Conservation (phyloP, 2,329 filamentous ascomycete genomes). For the Exophiala sp. region DNA sequence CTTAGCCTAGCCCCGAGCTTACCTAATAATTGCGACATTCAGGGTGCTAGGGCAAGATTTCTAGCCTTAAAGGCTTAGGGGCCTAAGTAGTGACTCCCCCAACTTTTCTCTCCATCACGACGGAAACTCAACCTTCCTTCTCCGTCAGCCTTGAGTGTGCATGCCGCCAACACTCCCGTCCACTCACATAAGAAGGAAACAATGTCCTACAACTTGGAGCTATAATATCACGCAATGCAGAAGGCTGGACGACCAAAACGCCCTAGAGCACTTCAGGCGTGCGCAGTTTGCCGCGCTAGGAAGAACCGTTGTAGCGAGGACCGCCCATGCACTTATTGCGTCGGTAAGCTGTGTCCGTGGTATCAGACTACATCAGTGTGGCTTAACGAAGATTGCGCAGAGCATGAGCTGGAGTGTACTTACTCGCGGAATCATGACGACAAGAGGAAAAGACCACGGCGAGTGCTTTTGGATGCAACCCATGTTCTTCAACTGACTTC, state of each 20-base stretch:
- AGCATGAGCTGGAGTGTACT: slow-evolving; percentile 34
- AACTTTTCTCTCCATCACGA: too few relatives aligned
- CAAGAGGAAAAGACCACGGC: slow-evolving; percentile 1
- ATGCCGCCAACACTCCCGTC: too few relatives aligned
- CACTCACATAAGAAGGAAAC: too few relatives aligned
- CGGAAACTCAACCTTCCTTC: too few relatives aligned
- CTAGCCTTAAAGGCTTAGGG: too few relatives aligned
- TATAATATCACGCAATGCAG: slow-evolving; percentile 1
- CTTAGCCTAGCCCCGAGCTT: too few relatives aligned
- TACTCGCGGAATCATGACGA: slow-evolving; percentile 35
- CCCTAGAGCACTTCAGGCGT: slow-evolving; percentile 46
- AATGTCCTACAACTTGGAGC: too few relatives aligned
- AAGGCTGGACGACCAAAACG: slow-evolving; percentile 27
- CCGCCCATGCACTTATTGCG: slow-evolving; percentile 45
- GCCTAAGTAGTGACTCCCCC: too few relatives aligned
- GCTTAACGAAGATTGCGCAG: slow-evolving; percentile 28
- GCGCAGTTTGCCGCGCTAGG: slow-evolving; percentile 46
- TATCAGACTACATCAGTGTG: neutral
- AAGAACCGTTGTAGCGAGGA: slow-evolving; percentile 50
- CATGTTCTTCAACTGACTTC: neutral
- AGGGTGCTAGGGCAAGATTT: too few relatives aligned
- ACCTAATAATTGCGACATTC: too few relatives aligned
- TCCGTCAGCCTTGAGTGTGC: too few relatives aligned
- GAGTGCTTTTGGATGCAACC: neutral
- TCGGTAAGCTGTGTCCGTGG: slow-evolving; percentile 34